phyloP scores from a whole-genome alignment of 208 protist genomes.

The Cochliopodium minus region DNA sequence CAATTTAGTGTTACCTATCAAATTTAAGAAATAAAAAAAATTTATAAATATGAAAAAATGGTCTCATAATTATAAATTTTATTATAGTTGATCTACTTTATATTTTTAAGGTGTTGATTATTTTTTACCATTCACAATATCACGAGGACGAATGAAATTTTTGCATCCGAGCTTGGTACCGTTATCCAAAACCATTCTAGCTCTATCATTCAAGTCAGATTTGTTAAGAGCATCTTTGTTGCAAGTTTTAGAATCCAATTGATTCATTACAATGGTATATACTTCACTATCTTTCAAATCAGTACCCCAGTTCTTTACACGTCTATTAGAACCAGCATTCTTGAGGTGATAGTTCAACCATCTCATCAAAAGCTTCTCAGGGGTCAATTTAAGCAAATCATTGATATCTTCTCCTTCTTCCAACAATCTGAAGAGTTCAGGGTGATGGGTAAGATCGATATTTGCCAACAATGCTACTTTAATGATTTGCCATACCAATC shows the following conservation, averaged over 20 bases:
- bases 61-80: too few species aligned
- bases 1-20: constrained; percentile 35
- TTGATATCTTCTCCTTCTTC: constrained; percentile 45
- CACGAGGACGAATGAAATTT: constrained; percentile 43
- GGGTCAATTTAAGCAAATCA: constrained; percentile 39
- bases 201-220: constrained; percentile 28
- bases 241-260: constrained; percentile 34
- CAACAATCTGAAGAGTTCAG: constrained; percentile 44
- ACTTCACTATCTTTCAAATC: constrained; percentile 42
- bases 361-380: constrained; percentile 46
- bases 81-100: too few species aligned
- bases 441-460: constrained; percentile 48
- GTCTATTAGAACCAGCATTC: constrained; percentile 29
- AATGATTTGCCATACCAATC: constrained; percentile 66
- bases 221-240: constrained; percentile 28
- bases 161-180: constrained; percentile 51
- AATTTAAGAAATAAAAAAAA: not conserved
- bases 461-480: constrained; percentile 36
- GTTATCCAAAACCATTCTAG: constrained; percentile 40
- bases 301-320: constrained; percentile 48
- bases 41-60: too few species aligned
- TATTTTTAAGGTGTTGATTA: constrained; percentile 6
- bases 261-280: constrained; percentile 36
- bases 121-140: constrained; percentile 31
- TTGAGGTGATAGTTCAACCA: constrained; percentile 65